Conservation (phyloP, 306 rosid genomes). For the Corylus heterophylla region DNA sequence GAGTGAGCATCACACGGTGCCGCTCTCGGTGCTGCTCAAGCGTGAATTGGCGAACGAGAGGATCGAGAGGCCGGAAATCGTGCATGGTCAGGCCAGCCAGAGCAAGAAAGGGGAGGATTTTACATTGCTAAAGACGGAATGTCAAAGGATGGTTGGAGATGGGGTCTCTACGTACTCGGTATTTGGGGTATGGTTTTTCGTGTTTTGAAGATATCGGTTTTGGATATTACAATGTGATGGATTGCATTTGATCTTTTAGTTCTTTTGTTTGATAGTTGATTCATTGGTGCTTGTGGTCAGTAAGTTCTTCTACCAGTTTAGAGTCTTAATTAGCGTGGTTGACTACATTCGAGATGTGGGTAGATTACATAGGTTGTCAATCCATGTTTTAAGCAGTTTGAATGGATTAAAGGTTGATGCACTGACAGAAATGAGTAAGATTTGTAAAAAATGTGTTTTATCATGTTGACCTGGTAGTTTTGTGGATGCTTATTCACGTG, state of each 20-base stretch:
- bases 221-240: slow-evolving; percentile 3
- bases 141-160: slow-evolving; percentile 93
- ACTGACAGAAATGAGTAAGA: slow-evolving; percentile 9
- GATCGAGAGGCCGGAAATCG: slow-evolving; percentile 88
- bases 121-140: slow-evolving; percentile 70
- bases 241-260: background rate
- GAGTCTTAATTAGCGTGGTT: background rate
- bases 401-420: background rate
- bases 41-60: slow-evolving; percentile 88
- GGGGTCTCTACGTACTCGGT: slow-evolving; percentile 90
- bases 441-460: background rate
- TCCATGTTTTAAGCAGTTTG: background rate
- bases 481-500: slow-evolving; percentile 1
- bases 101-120: slow-evolving; percentile 98
- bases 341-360: background rate
- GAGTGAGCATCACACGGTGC: slow-evolving; percentile 81
- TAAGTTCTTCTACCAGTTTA: background rate
- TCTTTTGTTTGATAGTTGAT: background rate
- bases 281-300: background rate
- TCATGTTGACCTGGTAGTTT: slow-evolving; percentile 11
- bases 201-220: background rate
- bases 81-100: slow-evolving; percentile 81
- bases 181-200: slow-evolving; percentile 63
- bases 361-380: background rate
- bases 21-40: slow-evolving; percentile 86